phyloP scores from a whole-genome alignment of 306 rosid genomes.

The Parietaria judaica region DNA sequence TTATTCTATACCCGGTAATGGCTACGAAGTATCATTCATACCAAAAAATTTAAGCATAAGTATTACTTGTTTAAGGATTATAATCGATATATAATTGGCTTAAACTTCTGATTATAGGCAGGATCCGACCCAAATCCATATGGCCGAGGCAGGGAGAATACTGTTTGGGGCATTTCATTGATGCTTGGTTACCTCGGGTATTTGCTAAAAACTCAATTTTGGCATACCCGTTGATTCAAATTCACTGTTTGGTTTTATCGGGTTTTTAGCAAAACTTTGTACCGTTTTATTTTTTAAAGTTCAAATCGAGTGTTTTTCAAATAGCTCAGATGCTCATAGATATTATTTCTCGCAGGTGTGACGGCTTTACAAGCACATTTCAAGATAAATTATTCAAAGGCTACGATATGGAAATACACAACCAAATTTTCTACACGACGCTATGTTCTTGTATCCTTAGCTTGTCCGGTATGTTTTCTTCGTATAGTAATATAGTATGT shows the following conservation, averaged over 20 bases:
- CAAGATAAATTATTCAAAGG: slow-evolving; percentile 95
- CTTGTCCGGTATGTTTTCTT: slow-evolving; percentile 57
- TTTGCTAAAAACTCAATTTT: slow-evolving; percentile 21
- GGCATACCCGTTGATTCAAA: slow-evolving; percentile 4
- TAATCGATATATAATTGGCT: slow-evolving; percentile 21
- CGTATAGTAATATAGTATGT: not conserved
- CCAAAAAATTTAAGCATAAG: not conserved
- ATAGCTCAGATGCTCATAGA: slow-evolving; percentile 2
- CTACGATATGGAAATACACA: slow-evolving; percentile 96
- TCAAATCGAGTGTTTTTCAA: not conserved
- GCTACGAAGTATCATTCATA: slow-evolving; percentile 9
- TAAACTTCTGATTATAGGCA: slow-evolving; percentile 52
- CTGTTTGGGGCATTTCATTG: slow-evolving; percentile 80
- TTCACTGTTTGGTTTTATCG: not conserved
- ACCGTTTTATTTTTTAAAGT: not conserved
- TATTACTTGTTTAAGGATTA: slow-evolving; percentile 10
- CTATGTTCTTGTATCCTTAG: slow-evolving; percentile 86
- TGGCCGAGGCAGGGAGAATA: slow-evolving; percentile 88
- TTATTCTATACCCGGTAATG: slow-evolving; percentile 84
- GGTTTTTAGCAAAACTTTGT: not conserved
- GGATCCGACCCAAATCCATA: slow-evolving; percentile 70
- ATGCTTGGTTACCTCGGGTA: slow-evolving; percentile 98
- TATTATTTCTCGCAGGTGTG: slow-evolving; percentile 40
- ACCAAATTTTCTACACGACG: slow-evolving; percentile 93
- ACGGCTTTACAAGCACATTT: slow-evolving; percentile 97